phyloP scores from a whole-genome alignment of 2,329 filamentous ascomycete species.

The Stagonosporopsis chrysanthemi region DNA sequence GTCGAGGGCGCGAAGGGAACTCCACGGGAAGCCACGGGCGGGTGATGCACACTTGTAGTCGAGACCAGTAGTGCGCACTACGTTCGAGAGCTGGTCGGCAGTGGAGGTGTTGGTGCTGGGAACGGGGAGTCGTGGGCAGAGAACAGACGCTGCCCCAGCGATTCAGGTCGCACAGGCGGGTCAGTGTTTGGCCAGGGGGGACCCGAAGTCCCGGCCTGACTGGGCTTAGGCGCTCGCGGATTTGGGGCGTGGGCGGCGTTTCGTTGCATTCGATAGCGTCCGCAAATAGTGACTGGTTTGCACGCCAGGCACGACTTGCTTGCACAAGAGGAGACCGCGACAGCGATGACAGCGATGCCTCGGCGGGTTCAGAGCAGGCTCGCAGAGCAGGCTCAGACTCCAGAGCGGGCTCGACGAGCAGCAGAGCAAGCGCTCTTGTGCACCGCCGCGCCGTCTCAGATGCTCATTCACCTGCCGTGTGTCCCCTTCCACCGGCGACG shows the following conservation, averaged over 20 bases:
- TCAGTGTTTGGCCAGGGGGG: constrained; percentile 19
- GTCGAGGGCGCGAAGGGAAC: constrained; percentile 11
- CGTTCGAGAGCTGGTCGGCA: constrained; percentile 49
- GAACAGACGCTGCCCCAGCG: constrained; percentile 15
- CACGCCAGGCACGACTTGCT: constrained; percentile 11
- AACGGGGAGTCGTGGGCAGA: constrained; percentile 15
- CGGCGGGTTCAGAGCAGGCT: no score
- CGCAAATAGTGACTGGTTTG: constrained; percentile 3
- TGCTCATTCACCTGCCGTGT: constrained; percentile 5
- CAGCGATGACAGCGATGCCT: no score
- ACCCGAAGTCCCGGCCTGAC: constrained; percentile 9
- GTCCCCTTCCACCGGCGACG: neutral
- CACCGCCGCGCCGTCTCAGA: neutral
- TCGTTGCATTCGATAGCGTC: constrained; percentile 22
- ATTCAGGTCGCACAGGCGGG: constrained; percentile 18
- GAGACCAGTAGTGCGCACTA: constrained; percentile 32
- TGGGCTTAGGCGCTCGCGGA: constrained; percentile 1
- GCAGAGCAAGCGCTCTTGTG: constrained; percentile 8
- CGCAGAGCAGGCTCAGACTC: neutral
- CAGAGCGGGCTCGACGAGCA: neutral
- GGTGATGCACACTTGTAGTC: constrained; percentile 42
- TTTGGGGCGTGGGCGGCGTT: constrained; percentile 13
- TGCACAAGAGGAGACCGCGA: neutral
- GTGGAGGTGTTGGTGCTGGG: constrained; percentile 23
- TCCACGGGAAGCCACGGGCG: constrained; percentile 43